phyloP scores from a whole-genome alignment of 1,284 basidiomycete genomes.

The Pulchroboletus neoregius region DNA sequence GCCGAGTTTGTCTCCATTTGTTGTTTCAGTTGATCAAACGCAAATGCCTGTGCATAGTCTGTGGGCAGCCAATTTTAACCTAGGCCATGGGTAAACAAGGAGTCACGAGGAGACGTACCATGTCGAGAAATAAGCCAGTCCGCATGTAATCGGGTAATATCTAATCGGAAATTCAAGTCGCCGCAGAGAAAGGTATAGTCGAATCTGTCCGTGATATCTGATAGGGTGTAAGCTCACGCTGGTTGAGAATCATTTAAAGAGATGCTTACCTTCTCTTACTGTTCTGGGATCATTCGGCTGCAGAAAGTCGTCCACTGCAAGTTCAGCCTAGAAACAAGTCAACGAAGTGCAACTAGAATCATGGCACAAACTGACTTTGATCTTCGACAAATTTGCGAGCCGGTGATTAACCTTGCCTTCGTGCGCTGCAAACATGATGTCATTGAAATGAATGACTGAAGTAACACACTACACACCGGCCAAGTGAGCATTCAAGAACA shows the following conservation, averaged over 20 bases:
- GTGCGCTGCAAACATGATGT: constrained; percentile 51
- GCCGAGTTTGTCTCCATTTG: constrained; percentile 61
- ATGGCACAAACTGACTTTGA: constrained; percentile 50
- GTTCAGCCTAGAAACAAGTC: constrained; percentile 45
- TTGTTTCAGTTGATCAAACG: constrained; percentile 76
- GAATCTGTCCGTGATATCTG: constrained; percentile 78
- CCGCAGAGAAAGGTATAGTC: constrained; percentile 81
- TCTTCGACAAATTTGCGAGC: constrained; percentile 68
- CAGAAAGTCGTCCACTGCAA: constrained; percentile 66
- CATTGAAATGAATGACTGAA: not conserved
- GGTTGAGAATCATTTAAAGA: not conserved
- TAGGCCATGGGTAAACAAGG: not conserved
- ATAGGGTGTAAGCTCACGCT: constrained; percentile 3
- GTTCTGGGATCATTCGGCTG: constrained; percentile 56
- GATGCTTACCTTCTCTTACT: constrained; percentile 57
- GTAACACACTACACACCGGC: constrained; percentile 48
- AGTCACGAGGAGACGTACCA: constrained; percentile 34
- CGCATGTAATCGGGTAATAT: constrained; percentile 69
- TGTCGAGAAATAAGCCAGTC: constrained; percentile 64
- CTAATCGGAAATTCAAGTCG: constrained; percentile 76
- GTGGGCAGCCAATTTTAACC: constrained; percentile 1
- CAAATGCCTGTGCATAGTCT: constrained; percentile 71
- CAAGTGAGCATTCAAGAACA: constrained; percentile 88
- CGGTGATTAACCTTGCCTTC: constrained; percentile 67
- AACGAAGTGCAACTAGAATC: constrained; percentile 3